Evolutionary conservation across 371 early-diverging fungal species (phyloP).

Genomic region (Actinomucor elegans): DNA sequence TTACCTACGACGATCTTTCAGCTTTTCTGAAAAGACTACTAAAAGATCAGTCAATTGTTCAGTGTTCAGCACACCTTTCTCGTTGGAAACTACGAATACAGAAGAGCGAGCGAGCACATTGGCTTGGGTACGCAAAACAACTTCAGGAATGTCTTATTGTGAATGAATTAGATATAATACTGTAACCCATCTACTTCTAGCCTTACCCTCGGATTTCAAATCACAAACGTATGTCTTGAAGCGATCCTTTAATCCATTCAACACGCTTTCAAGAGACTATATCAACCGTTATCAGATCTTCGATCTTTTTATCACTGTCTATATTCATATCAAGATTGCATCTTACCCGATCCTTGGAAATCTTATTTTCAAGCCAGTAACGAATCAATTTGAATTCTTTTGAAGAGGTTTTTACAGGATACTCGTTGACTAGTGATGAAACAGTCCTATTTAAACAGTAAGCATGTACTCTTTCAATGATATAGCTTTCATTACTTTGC

Average conservation of each 20-base stretch:
- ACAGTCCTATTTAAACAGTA: slow-evolving; percentile 30
- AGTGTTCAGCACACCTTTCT: slow-evolving; percentile 8
- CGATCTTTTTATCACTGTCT: no score
- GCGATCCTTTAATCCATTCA: slow-evolving; percentile 23
- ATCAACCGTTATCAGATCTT: no score
- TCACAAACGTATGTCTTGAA: slow-evolving; percentile 25
- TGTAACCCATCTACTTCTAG: neutral
- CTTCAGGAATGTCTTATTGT: slow-evolving; percentile 32
- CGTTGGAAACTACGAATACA: slow-evolving; percentile 24
- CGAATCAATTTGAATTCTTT: slow-evolving; percentile 24
- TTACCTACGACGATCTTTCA: slow-evolving; percentile 25
- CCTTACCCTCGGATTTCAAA: slow-evolving; percentile 18
- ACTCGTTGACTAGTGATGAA: slow-evolving; percentile 37
- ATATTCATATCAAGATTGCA: no score
- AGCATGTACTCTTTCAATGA: neutral
- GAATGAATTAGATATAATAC: neutral
- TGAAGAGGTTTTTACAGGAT: slow-evolving; percentile 21
- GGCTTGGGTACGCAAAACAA: slow-evolving; percentile 38
- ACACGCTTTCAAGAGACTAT: slow-evolving; percentile 12
- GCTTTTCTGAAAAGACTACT: slow-evolving; percentile 7
- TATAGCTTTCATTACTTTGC: slow-evolving; percentile 49
- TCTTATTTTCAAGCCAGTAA: slow-evolving; percentile 26
- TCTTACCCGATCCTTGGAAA: slow-evolving; percentile 27
- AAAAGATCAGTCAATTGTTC: slow-evolving; percentile 9
- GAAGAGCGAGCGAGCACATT: slow-evolving; percentile 34